Conservation (phyloP, 495 filamentous ascomycete genomes). For the Hypoxylon fragiforme region DNA sequence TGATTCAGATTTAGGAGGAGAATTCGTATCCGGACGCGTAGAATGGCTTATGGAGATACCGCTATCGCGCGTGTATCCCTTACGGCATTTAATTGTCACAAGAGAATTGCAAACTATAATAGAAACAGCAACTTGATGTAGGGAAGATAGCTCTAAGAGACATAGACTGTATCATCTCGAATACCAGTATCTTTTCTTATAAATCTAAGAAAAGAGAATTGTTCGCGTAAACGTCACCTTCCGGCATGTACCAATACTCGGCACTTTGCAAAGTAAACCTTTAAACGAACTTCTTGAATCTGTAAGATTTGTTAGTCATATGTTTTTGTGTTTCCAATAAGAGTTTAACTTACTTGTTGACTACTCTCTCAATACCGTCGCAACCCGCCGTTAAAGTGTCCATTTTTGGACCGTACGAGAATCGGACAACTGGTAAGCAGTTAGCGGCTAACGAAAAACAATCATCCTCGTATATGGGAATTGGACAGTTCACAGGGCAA, state of each 20-base stretch:
- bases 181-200: not conserved
- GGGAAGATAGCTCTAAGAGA: no score
- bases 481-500: not conserved
- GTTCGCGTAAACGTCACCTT: not conserved
- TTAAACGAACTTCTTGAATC: conserved; percentile 24
- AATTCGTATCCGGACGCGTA: no score
- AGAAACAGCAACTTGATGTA: no score
- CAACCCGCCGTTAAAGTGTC: conserved; percentile 82
- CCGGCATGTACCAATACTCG: not conserved
- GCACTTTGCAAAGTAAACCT: no score
- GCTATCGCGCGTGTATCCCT: no score
- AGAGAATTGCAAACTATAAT: no score
- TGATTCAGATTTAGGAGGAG: no score
- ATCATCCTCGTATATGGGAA: not conserved
- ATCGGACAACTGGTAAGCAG: conserved; percentile 61
- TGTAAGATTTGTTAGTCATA: conserved; percentile 1
- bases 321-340: no score
- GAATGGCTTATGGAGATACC: no score
- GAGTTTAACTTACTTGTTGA: conserved; percentile 63
- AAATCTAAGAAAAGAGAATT: not conserved
- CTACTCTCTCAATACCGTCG: conserved; percentile 85
- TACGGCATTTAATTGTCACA: no score
- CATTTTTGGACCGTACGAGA: conserved; percentile 91
- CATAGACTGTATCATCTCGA: not conserved
- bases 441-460: conserved; percentile 3